These are phyloP conservation scores for Carpinus fangiana DNA, from an alignment of 306 rosid species.

Conservation along the genomic window DNA sequence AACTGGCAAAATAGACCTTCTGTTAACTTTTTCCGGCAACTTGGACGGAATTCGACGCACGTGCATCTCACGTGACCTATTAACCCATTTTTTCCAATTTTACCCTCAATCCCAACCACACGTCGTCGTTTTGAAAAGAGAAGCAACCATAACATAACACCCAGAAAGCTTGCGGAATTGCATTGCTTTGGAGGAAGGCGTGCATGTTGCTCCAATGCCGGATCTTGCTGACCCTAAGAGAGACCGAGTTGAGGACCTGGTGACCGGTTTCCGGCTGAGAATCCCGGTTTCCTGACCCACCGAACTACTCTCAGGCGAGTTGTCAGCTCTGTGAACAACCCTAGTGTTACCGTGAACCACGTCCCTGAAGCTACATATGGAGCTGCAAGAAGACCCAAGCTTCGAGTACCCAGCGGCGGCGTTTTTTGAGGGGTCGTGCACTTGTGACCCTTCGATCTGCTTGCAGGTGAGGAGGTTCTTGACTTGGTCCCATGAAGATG, in stretches of 20 bases:
- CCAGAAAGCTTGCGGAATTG: constrained; percentile 94
- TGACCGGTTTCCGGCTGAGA: constrained; percentile 48
- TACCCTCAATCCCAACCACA: too few species aligned
- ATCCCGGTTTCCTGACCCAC: constrained; percentile 74
- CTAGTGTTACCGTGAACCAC: constrained; percentile 82
- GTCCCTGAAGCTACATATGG: constrained; percentile 88
- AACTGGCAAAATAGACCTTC: too few species aligned
- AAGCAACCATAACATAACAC: too few species aligned
- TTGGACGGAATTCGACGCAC: too few species aligned
- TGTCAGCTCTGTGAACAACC: constrained; percentile 77
- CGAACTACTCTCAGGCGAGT: constrained; percentile 88
- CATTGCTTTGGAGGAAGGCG: constrained; percentile 76
- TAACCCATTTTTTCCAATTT: too few species aligned
- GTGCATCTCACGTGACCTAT: too few species aligned
- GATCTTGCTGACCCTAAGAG: constrained; percentile 47
- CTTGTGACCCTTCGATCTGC: constrained; percentile 74
- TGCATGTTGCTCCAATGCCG: constrained; percentile 35
- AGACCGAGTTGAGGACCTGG: constrained; percentile 38
- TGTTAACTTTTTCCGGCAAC: too few species aligned
- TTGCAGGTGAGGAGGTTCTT: constrained; percentile 85
- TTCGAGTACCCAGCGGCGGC: constrained; percentile 46
- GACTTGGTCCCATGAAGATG: constrained; percentile 89
- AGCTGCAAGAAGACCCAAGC: constrained; percentile 85
- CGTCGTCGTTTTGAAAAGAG: too few species aligned
- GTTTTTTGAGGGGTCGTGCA: constrained; percentile 69